Evolutionary conservation across 2,329 filamentous ascomycete species (phyloP), one percentile per base, ranked within the genome.

Genomic region (Paraconiothyrium brasiliense): DNA sequence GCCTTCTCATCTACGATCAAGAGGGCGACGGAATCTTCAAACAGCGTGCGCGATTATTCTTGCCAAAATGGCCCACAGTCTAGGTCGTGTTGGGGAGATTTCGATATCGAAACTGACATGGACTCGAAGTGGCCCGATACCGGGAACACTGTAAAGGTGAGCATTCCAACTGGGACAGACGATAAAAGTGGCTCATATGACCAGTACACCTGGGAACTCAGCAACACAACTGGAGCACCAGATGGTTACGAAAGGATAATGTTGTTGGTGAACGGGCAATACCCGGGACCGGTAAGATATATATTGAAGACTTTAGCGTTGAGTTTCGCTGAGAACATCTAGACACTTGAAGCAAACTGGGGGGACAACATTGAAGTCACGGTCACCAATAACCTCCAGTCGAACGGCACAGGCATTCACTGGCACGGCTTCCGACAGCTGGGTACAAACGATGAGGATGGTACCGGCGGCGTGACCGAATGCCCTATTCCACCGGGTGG

Each of bases 401-500:
- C 78, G 39, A 84, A 85, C 54, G 84, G 83, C 35, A 85, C 83
- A 8, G 74, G 80, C 6, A 78, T 86, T 34, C 84, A 86, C 65
- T 86, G 82, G 81, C 84, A 86, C 62, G 84, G 84, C 0, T 34
- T 85, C 11, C 71, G 82, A 24, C 81, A 84, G 64, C 66, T 81
- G 8, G 73, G 78, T 41, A 76, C 74, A 8, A 76, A 77, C 27
- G 71, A 82, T 48, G 75, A 78, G 65, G 83, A 85, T 64, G 83
- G 83, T 11, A 79, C 81, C 4, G 79, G 78, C 27, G 81, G 83
- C 32, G 72, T 86, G 27, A 86, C 84, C 11, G 89, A 92, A 74
- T 93, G 90, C 65, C 89, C 90, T 1, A 87, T 92, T 61, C 80
- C 88, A 5, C 89, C 89, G 0, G 86, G 86, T 1, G 64, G 66